phyloP scores from a whole-genome alignment of 1,284 basidiomycete species.

The Cystobasidium sp. region DNA sequence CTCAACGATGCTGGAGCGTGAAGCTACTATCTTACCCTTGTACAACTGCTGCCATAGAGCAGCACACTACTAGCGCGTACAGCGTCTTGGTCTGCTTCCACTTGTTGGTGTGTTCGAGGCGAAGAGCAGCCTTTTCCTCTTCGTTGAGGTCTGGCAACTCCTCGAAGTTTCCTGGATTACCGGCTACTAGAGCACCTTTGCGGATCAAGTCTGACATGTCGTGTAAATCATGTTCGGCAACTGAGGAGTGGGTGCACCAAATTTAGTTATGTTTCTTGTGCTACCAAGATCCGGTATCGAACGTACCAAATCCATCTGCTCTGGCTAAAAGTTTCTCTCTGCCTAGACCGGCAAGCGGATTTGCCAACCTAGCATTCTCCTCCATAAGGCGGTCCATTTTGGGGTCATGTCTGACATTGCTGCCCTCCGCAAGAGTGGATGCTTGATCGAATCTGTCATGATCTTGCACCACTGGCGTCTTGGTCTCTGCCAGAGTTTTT shows the following conservation, averaged over 20 bases:
- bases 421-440: slow-evolving; percentile 19
- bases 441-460: slow-evolving; percentile 38
- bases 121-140: slow-evolving; percentile 53
- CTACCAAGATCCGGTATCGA: slow-evolving; percentile 25
- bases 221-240: slow-evolving; percentile 32
- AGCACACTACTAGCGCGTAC: slow-evolving; percentile 57
- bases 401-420: slow-evolving; percentile 5
- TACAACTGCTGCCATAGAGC: slow-evolving; percentile 54
- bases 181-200: slow-evolving; percentile 33
- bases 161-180: slow-evolving; percentile 45
- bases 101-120: slow-evolving; percentile 53
- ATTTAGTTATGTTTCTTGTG: slow-evolving; percentile 36
- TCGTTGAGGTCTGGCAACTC: slow-evolving; percentile 51
- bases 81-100: slow-evolving; percentile 59
- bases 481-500: slow-evolving; percentile 5
- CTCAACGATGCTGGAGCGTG: no score
- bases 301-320: slow-evolving; percentile 48
- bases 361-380: slow-evolving; percentile 44
- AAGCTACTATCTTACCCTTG: slow-evolving; percentile 45
- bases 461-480: slow-evolving; percentile 11
- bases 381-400: slow-evolving; percentile 24
- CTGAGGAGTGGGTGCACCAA: not conserved
- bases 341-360: slow-evolving; percentile 51
- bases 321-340: slow-evolving; percentile 48
- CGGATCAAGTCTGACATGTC: slow-evolving; percentile 28